Evolutionary conservation across 768 basidiomycete genomes (phyloP).

Genomic region (Rhizopogon rudus): DNA sequence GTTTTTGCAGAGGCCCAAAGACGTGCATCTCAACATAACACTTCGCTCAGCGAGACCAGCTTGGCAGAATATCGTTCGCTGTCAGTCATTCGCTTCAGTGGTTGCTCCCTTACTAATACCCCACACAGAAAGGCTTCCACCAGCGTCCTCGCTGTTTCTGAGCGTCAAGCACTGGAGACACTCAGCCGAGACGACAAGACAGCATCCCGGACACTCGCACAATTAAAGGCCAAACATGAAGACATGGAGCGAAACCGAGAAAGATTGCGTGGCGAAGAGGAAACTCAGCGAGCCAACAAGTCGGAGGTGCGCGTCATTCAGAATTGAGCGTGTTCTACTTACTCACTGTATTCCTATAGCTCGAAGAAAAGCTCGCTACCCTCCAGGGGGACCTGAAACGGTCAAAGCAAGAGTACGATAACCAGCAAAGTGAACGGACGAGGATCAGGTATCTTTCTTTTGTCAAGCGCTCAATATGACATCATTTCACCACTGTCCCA

Average conservation of each 20-base stretch:
- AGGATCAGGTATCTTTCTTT: conserved; percentile 60
- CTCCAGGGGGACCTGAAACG: conserved; percentile 58
- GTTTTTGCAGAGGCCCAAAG: conserved; percentile 62
- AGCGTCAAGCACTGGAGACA: conserved; percentile 82
- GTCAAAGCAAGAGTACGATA: conserved; percentile 76
- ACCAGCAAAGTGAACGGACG: conserved; percentile 77
- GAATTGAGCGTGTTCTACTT: neutral
- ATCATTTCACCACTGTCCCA: neutral
- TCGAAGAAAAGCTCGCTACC: conserved; percentile 54
- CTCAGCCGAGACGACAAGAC: conserved; percentile 83
- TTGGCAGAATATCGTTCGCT: conserved; percentile 68
- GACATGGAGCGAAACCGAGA: conserved; percentile 54
- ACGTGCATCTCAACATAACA: conserved; percentile 64
- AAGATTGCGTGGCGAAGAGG: conserved; percentile 52
- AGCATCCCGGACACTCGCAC: conserved; percentile 52
- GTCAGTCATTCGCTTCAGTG: conserved; percentile 8
- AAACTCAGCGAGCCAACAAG: conserved; percentile 44
- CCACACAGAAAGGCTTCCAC: conserved; percentile 68
- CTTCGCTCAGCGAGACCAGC: conserved; percentile 77
- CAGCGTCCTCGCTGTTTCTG: conserved; percentile 74
- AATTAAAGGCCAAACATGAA: conserved; percentile 66
- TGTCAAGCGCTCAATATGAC: neutral
- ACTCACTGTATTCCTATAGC: conserved; percentile 20
- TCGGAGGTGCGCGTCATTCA: conserved; percentile 42
- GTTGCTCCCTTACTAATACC: neutral